Evolutionary conservation across 371 early-diverging fungal species (phyloP).

Genomic region (Rhizopus microsporus): DNA sequence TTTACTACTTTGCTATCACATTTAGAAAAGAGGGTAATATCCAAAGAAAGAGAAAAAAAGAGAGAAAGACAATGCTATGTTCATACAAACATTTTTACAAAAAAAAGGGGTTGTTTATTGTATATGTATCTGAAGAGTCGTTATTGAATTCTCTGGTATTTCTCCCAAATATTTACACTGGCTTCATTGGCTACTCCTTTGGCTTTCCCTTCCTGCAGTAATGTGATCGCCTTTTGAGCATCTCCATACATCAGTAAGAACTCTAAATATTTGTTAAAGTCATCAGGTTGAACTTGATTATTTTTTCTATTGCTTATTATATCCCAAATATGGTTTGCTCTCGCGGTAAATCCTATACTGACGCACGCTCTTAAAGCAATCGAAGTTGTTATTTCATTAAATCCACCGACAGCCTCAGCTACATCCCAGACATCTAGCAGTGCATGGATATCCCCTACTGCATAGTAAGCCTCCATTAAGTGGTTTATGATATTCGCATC

Average conservation of each 20-base stretch:
- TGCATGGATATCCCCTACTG: slow-evolving; percentile 23
- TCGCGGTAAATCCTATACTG: slow-evolving; percentile 9
- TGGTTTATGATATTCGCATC: slow-evolving; percentile 37
- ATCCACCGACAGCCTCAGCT: not conserved
- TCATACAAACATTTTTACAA: not conserved
- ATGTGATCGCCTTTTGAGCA: not conserved
- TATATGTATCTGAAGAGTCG: not conserved
- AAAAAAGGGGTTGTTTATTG: not conserved
- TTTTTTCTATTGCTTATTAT: slow-evolving; percentile 1
- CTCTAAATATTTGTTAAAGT: slow-evolving; percentile 33
- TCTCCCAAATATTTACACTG: slow-evolving; percentile 15
- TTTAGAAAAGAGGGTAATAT: no score
- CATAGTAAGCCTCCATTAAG: slow-evolving; percentile 43
- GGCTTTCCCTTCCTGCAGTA: slow-evolving; percentile 9
- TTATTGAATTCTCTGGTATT: slow-evolving; percentile 1
- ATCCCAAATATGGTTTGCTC: slow-evolving; percentile 24
- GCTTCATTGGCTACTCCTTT: slow-evolving; percentile 16
- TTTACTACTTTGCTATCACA: not conserved
- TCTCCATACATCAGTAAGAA: slow-evolving; percentile 1
- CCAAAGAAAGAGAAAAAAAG: not conserved
- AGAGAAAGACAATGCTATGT: not conserved
- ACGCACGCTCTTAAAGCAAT: slow-evolving; percentile 20
- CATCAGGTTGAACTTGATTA: slow-evolving; percentile 17
- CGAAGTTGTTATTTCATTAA: slow-evolving; percentile 9
- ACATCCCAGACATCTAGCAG: slow-evolving; percentile 46